Evolutionary conservation across 2,329 filamentous ascomycete species (phyloP), one percentile per base, ranked within the genome.

Genomic region (Phaeosphaeriaceae sp.): DNA sequence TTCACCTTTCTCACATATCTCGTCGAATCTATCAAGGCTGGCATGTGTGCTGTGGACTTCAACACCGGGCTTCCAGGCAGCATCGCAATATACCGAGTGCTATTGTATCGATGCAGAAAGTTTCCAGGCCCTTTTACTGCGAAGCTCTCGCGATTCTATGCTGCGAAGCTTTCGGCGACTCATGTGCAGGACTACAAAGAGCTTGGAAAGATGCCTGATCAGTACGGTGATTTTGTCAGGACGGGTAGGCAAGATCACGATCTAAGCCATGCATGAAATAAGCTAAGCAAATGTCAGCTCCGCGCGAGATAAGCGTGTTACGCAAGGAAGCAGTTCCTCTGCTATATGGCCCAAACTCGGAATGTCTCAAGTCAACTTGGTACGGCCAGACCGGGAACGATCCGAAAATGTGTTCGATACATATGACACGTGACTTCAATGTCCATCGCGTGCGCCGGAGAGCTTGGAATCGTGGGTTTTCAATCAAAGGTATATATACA

Each of bases 151-250:
- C 69, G 66, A 4, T 70, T 77, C 40, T 75, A 76, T 24, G 66
- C 64, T 15, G 64, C 70, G 0, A 56, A 55, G 7, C 58, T 74
- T n/a, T 58, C 65, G 7, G 71, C 70, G 22, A 72, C 71, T 43
- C 55, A 68, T 30, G 56, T 68, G 2, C 60, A 74, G 32, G 77
- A 75, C 52, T 68, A 73, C 55, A 65, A 70, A 40, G 69, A 74
- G 26, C 23, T 76, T 8, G 65, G 60, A 4, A 63, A 62, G 40
- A 55, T 77, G 55, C 76, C 78, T 54, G 49, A 60, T 0, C 54
- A 66, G 35, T 77, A 78, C 59, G 76, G 77, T 22, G 70, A 77
- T 46, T 71, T 76, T 59, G 70, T 78, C 6, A 70, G 74, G 26
- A 73, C 69, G 10, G 77, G 77, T 75, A 60, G 4, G 52, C 56